A percentile compares a stretch with the other conserved stretches of the same genome.
Evolutionary conservation across 345 rosid species (phyloP).

Genomic region (Aquilaria sinensis): DNA sequence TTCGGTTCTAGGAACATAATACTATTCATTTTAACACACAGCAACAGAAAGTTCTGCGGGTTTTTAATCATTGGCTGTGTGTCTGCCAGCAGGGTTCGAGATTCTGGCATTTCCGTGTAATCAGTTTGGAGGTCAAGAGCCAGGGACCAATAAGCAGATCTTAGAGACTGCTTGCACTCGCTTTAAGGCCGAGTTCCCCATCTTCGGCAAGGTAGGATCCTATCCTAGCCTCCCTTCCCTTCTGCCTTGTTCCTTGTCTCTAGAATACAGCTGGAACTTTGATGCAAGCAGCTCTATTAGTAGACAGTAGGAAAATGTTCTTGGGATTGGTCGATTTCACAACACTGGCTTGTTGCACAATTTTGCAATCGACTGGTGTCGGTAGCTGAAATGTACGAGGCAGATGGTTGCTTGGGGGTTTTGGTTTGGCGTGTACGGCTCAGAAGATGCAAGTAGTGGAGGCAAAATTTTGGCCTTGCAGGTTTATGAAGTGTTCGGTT

Average conservation of each 20-base stretch:
- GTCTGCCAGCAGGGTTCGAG: slow-evolving; percentile 47
- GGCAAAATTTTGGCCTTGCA: too few species aligned
- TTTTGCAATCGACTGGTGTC: too few species aligned
- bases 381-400: too few species aligned
- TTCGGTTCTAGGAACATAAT: too few species aligned
- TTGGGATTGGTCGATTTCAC: neutral
- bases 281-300: neutral
- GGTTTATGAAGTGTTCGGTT: too few species aligned
- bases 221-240: neutral
- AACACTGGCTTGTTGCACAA: too few species aligned
- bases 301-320: neutral
- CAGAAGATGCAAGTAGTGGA: too few species aligned
- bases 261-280: neutral
- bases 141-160: slow-evolving; percentile 66
- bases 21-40: too few species aligned
- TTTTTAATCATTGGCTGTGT: too few species aligned
- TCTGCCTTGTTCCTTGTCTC: neutral
- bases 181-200: slow-evolving; percentile 84
- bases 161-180: slow-evolving; percentile 64
- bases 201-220: slow-evolving; percentile 58
- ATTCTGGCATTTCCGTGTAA: slow-evolving; percentile 84
- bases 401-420: too few species aligned
- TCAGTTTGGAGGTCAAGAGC: slow-evolving; percentile 80
- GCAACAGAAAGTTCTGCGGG: too few species aligned
- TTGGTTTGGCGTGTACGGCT: too few species aligned